Conservation (phyloP, 257 asterid species). For the Nicotiana tomentosiformis region DNA sequence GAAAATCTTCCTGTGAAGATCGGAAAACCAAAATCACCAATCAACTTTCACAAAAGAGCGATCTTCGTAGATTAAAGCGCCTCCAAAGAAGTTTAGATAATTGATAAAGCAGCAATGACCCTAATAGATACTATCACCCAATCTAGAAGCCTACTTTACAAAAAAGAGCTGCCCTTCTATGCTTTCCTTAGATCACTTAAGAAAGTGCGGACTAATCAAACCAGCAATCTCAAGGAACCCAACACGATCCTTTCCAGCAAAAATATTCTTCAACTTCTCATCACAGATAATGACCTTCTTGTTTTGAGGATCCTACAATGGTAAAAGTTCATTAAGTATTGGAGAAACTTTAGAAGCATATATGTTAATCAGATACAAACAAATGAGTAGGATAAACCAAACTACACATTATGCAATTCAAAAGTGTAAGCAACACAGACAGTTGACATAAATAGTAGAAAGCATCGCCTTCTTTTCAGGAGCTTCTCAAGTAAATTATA, state of each 20-base stretch:
- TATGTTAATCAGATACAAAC: background rate
- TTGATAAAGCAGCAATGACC: background rate
- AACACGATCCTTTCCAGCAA: constrained; percentile 62
- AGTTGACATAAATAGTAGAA: background rate
- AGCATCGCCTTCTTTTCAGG: background rate
- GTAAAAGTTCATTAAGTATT: background rate
- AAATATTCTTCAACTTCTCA: constrained; percentile 77
- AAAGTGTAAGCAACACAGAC: background rate
- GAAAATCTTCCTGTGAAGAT: background rate
- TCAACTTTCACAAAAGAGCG: background rate
- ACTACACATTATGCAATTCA: background rate
- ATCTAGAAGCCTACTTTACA: constrained; percentile 25
- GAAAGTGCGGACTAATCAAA: constrained; percentile 78
- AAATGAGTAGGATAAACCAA: background rate
- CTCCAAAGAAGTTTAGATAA: background rate
- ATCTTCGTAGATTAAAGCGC: background rate
- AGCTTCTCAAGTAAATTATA: background rate
- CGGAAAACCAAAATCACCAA: background rate
- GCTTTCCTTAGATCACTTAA: constrained; percentile 24
- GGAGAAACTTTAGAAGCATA: background rate
- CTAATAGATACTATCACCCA: background rate
- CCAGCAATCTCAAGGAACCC: constrained; percentile 97
- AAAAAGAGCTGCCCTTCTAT: constrained; percentile 9
- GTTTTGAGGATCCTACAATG: constrained; percentile 68
- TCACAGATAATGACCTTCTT: constrained; percentile 81